phyloP scores from a whole-genome alignment of 805 yeast genomes.

The Yamadazyma insecticola region DNA sequence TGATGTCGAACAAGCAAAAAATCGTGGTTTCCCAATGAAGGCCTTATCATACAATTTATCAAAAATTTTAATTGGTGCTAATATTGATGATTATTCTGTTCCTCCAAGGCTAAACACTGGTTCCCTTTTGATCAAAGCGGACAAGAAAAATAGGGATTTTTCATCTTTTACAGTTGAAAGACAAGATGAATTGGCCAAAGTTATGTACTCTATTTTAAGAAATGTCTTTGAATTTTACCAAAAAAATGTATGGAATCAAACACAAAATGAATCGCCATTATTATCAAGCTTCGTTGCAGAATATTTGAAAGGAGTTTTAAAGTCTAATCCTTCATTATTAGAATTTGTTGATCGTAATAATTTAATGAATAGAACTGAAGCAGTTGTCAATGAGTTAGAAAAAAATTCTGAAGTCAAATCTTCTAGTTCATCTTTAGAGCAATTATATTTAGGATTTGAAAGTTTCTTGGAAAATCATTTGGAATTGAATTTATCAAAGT shows the following conservation, averaged over 20 bases:
- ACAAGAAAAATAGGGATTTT: constrained; percentile 1
- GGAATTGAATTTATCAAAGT: constrained; percentile 1
- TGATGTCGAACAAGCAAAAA: constrained; percentile 10
- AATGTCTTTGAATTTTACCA: constrained; percentile 7
- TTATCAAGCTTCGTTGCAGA: constrained; percentile 9
- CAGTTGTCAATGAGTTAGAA: constrained; percentile 9
- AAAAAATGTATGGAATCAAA: background rate
- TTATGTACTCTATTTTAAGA: constrained; percentile 15
- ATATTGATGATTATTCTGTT: constrained; percentile 7
- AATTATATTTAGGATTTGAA: constrained; percentile 9
- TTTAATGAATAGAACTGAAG: constrained; percentile 8
- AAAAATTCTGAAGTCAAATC: constrained; percentile 1
- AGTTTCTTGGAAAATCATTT: constrained; percentile 6
- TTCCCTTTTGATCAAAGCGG: constrained; percentile 1
- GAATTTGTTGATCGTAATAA: constrained; percentile 8
- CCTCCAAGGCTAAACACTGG: constrained; percentile 13
- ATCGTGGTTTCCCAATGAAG: constrained; percentile 9
- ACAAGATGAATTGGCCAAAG: constrained; percentile 13
- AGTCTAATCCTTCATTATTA: constrained; percentile 5
- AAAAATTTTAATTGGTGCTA: constrained; percentile 17
- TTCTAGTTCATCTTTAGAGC: constrained; percentile 5
- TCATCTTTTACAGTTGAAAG: constrained; percentile 5
- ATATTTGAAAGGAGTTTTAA: constrained; percentile 5
- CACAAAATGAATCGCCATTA: background rate
- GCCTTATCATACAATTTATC: constrained; percentile 12